phyloP scores from a whole-genome alignment of 768 basidiomycete genomes.

The Inosperma sp. region DNA sequence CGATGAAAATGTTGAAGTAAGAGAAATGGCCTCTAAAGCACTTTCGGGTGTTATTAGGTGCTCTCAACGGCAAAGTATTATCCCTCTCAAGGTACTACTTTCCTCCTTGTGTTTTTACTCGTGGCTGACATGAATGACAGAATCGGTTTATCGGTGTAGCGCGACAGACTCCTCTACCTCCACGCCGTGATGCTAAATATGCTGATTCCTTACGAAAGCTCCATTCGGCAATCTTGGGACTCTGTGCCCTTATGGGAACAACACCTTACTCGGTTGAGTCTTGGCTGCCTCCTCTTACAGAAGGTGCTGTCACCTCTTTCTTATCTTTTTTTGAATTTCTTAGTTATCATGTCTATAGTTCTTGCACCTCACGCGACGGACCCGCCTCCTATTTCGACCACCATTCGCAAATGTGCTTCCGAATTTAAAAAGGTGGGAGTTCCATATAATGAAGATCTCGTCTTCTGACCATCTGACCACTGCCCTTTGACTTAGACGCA shows the following conservation, averaged over 20 bases:
- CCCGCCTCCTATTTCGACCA: constrained; percentile 86
- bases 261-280: constrained; percentile 92
- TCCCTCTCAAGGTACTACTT: constrained; percentile 66
- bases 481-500: constrained; percentile 44
- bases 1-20: constrained; percentile 90
- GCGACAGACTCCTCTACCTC: constrained; percentile 58
- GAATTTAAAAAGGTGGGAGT: constrained; percentile 74
- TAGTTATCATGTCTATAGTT: constrained; percentile 38
- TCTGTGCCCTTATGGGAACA: constrained; percentile 87
- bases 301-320: constrained; percentile 45
- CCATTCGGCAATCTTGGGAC: constrained; percentile 86
- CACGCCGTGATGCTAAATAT: constrained; percentile 65
- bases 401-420: constrained; percentile 79
- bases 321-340: constrained; percentile 4
- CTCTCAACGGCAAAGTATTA: constrained; percentile 83
- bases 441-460: constrained; percentile 4
- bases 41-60: constrained; percentile 84
- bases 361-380: constrained; percentile 76
- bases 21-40: constrained; percentile 85
- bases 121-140: constrained; percentile 32
- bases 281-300: constrained; percentile 82
- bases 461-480: constrained; percentile 9
- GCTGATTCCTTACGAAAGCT: constrained; percentile 66
- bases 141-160: constrained; percentile 74
- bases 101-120: not conserved